phyloP scores from a whole-genome alignment of 352 stramenopile genomes.

The Phytopythium cucurbitacearum region DNA sequence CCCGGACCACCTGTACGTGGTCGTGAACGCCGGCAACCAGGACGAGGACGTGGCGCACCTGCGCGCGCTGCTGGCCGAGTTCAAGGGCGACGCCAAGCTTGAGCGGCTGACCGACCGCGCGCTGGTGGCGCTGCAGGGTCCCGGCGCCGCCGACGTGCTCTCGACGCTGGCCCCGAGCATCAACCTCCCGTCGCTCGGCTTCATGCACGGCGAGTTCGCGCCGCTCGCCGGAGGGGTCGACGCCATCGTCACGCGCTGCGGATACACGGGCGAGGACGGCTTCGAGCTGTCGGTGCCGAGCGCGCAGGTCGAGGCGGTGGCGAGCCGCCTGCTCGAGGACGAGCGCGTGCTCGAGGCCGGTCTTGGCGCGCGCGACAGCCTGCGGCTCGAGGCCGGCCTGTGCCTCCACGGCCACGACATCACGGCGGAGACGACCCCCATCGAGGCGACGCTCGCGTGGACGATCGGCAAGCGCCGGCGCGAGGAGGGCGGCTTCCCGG shows the following conservation, averaged over 20 bases:
- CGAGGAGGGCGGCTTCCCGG: slow-evolving; percentile 92
- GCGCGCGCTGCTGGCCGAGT: slow-evolving; percentile 71
- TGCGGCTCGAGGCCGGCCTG: slow-evolving; percentile 97
- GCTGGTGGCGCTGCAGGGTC: slow-evolving; percentile 95
- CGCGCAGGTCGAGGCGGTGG: slow-evolving; percentile 48
- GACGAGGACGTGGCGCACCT: slow-evolving; percentile 95
- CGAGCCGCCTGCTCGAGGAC: slow-evolving; percentile 48
- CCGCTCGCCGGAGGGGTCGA: slow-evolving; percentile 78
- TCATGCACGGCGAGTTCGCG: slow-evolving; percentile 94
- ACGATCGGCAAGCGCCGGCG: slow-evolving; percentile 86
- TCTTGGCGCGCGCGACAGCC: slow-evolving; percentile 95
- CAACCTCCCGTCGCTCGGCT: slow-evolving; percentile 91
- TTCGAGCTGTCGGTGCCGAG: slow-evolving; percentile 95
- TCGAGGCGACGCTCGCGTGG: slow-evolving; percentile 94
- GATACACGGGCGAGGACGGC: slow-evolving; percentile 99
- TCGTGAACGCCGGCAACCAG: slow-evolving; percentile 98
- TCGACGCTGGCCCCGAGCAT: slow-evolving; percentile 67
- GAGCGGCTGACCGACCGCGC: slow-evolving; percentile 92
- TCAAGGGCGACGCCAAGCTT: slow-evolving; percentile 92
- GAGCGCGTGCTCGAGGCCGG: slow-evolving; percentile 89
- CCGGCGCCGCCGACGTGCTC: slow-evolving; percentile 87
- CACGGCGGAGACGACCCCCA: slow-evolving; percentile 91
- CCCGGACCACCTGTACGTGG: slow-evolving; percentile 92
- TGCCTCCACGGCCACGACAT: slow-evolving; percentile 99
- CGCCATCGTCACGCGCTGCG: slow-evolving; percentile 92